Evolutionary conservation across 2,329 filamentous ascomycete genomes (phyloP).

Genomic region (Stachybotrys echinatus): DNA sequence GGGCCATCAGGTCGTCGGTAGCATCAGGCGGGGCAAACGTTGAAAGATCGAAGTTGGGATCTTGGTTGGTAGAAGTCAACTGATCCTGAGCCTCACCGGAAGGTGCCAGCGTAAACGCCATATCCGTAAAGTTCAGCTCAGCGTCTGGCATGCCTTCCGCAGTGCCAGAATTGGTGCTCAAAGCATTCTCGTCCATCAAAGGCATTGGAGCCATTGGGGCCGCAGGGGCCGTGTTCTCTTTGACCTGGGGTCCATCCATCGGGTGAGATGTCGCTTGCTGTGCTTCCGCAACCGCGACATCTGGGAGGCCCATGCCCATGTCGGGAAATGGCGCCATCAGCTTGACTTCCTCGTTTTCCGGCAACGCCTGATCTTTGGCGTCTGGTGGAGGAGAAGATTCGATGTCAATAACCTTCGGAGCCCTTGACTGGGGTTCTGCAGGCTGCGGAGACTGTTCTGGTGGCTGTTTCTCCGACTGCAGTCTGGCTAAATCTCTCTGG

Average conservation of each 20-base stretch:
- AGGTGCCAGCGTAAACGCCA: conserved; percentile 50
- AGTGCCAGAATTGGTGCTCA: conserved; percentile 14
- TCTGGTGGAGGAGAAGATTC: conserved; percentile 24
- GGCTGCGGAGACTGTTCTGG: conserved; percentile 15
- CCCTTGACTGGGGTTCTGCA: conserved; percentile 28
- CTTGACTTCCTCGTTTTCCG: conserved; percentile 28
- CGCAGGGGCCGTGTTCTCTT: conserved; percentile 17
- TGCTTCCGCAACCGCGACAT: conserved; percentile 8
- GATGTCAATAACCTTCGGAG: conserved; percentile 29
- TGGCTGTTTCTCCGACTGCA: conserved; percentile 21
- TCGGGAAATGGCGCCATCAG: conserved; percentile 51
- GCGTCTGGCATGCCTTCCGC: conserved; percentile 17
- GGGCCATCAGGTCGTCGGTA: conserved; percentile 20
- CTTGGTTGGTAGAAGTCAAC: conserved; percentile 17
- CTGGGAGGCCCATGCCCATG: conserved; percentile 44
- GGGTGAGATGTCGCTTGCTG: conserved; percentile 8
- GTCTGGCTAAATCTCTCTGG: conserved; percentile 44
- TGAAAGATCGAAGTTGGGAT: conserved; percentile 39
- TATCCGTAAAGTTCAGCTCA: conserved; percentile 50
- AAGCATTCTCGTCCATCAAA: conserved; percentile 16
- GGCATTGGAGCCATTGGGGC: conserved; percentile 20
- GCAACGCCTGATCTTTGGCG: conserved; percentile 23
- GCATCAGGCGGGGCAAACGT: conserved; percentile 33
- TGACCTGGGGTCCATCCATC: neutral
- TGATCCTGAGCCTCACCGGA: conserved; percentile 22